Evolutionary conservation across 2,329 filamentous ascomycete species (phyloP).

Genomic region (Pyricularia grisea): DNA sequence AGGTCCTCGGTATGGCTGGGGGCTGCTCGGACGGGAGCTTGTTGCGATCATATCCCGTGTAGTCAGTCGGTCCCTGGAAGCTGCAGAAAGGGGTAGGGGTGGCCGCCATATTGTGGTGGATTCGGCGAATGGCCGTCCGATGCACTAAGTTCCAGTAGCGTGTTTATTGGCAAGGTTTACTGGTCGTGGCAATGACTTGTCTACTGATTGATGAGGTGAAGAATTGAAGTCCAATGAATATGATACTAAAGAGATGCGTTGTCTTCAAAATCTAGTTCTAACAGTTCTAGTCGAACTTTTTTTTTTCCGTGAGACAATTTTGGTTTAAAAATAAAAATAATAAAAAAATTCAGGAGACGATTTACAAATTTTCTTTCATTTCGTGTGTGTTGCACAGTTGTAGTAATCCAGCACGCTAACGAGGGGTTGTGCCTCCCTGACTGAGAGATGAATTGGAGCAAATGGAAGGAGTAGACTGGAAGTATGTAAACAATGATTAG

Average conservation of each 20-base stretch:
- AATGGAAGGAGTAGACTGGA: neutral
- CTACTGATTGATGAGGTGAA: neutral
- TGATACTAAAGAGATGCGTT: neutral
- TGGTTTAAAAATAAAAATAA: no score
- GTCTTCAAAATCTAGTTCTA: neutral
- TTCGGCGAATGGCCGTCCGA: neutral
- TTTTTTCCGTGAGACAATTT: neutral
- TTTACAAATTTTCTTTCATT: neutral
- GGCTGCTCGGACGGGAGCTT: slow-evolving; percentile 33
- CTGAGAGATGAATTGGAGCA: neutral
- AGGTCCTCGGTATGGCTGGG: slow-evolving; percentile 37
- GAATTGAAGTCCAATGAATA: no score
- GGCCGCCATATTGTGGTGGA: neutral
- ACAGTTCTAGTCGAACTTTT: neutral
- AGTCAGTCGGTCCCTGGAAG: slow-evolving; percentile 1
- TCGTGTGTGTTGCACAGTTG: neutral
- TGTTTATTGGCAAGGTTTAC: neutral
- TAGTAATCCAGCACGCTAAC: neutral
- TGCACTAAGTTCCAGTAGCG: neutral
- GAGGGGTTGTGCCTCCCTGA: neutral
- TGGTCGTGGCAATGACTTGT: neutral
- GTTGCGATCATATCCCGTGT: slow-evolving; percentile 26
- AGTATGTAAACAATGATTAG: neutral
- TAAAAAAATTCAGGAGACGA: neutral
- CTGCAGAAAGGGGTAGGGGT: slow-evolving; percentile 2